Base-by-base conservation (phyloP, 441 rosid species). In the Populus trichocarpa region DNA sequence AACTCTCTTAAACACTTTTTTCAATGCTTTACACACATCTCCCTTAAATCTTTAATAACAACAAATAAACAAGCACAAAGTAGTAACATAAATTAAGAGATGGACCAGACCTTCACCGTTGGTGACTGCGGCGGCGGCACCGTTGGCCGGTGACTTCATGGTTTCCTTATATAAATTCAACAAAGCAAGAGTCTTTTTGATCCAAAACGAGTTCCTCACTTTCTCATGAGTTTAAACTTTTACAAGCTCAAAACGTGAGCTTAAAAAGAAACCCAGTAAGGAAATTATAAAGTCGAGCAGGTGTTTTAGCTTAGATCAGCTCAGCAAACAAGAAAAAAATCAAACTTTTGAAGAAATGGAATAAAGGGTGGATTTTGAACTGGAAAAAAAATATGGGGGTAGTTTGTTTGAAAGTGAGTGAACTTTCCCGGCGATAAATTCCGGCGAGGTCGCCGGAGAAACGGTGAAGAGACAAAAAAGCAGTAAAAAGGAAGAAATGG, bases 111-210 rank as follows among this genome's bases (percentile, higher is more conserved):
- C 90, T 87, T 88, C 90, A 61, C 79, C 75, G 50, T 84, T 74
- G 42, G 73, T 23, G 14, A 79, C 25, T 22, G 73, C 71, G 38
- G 83, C 67, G 14, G 76, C 65, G 12, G 67, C 85, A 23, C 77
- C 79, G 83, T 36, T 83, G 4, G 86, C 80, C 80, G 86, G 85
- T 22, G 75, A 74, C 85, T 88, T 88, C 91, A 87, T 87, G 28
- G 22, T 71, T 74, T 7, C 33, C 23, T 59, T 82, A 73, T 53
- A 69, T 33, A 70, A 68, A 23, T 26, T 75, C 35, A 38, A 22
- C 25, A 67, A n/a, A 25, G 25, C 25, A 36, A 57, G 70, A 32
- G 53, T 6, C 66, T 33, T 9, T 59, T 30, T 20, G 65, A 53
- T 32, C 50, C 69, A 70, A 59, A 18, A 18, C 22, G 12, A 69